phyloP scores from a whole-genome alignment of 306 rosid genomes.

The Malus sylvestris region DNA sequence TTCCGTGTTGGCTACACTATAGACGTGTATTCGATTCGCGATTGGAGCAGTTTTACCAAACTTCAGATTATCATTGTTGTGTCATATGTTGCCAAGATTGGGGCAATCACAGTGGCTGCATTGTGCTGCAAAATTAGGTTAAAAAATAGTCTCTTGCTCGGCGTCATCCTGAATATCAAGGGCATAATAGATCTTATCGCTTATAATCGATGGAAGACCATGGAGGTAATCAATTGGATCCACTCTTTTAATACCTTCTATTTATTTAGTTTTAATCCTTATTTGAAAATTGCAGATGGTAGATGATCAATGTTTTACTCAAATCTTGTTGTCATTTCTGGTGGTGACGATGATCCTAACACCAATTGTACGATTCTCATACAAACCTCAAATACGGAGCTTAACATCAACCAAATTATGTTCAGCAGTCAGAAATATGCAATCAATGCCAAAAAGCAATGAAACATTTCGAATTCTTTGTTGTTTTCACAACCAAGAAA shows the following conservation, averaged over 20 bases:
- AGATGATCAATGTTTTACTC: constrained; percentile 45
- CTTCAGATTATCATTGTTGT: background rate
- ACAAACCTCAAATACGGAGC: constrained; percentile 25
- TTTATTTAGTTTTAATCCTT: too few species aligned
- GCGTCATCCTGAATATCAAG: background rate
- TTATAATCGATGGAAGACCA: background rate
- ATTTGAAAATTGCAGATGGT: constrained; percentile 29
- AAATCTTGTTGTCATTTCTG: constrained; percentile 39
- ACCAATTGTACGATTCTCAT: constrained; percentile 39
- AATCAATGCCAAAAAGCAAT: background rate
- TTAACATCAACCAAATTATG: background rate
- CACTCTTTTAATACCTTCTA: too few species aligned
- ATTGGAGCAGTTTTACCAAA: background rate
- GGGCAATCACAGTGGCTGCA: background rate
- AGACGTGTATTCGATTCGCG: constrained; percentile 19
- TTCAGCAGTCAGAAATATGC: background rate
- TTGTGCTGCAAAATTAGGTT: background rate
- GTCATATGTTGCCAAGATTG: background rate
- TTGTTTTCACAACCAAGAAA: constrained; percentile 22
- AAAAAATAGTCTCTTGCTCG: background rate
- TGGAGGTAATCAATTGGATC: background rate
- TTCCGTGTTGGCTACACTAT: constrained; percentile 29
- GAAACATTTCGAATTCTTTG: constrained; percentile 20
- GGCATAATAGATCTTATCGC: background rate
- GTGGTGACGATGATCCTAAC: constrained; percentile 40